A percentile compares a stretch with the other conserved stretches of the same genome.
Evolutionary conservation across 2,329 filamentous ascomycete genomes (phyloP).

Genomic region (Chaetomium sp.): DNA sequence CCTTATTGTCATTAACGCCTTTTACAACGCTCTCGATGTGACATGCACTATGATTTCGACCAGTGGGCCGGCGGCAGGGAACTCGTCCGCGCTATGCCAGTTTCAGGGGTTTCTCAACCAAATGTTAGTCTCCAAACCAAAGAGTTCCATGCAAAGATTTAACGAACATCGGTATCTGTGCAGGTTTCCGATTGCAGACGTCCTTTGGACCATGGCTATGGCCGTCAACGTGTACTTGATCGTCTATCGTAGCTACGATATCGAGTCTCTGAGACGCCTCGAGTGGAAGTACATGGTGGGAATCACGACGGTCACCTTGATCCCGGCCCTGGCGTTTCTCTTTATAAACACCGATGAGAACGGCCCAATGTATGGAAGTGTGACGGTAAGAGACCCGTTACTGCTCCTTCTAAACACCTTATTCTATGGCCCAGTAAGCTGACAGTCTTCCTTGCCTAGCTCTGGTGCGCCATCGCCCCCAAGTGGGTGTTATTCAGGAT

Average conservation of each 20-base stretch:
- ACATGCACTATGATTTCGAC: constrained; percentile 45
- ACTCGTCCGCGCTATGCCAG: constrained; percentile 41
- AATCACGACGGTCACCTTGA: constrained; percentile 39
- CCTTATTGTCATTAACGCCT: constrained; percentile 44
- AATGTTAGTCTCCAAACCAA: constrained; percentile 37
- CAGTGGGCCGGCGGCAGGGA: constrained; percentile 41
- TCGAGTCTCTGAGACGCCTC: constrained; percentile 38
- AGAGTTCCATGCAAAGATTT: neutral
- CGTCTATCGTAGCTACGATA: constrained; percentile 42
- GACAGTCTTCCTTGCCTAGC: constrained; percentile 27
- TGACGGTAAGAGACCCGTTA: constrained; percentile 36
- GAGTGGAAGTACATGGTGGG: constrained; percentile 39
- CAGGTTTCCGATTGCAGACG: constrained; percentile 44
- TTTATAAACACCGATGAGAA: constrained; percentile 39
- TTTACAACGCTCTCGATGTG: constrained; percentile 44
- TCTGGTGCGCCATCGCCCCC: constrained; percentile 45
- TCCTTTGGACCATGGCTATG: constrained; percentile 44
- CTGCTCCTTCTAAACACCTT: neutral
- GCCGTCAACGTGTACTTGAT: constrained; percentile 43
- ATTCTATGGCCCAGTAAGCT: neutral
- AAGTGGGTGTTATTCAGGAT: constrained; percentile 43
- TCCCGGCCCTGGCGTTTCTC: constrained; percentile 42
- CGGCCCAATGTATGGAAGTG: constrained; percentile 43
- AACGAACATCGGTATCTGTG: neutral
- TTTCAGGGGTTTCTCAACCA: constrained; percentile 45